These are phyloP conservation scores for Exophiala viscosa DNA, from an alignment of 2,329 filamentous ascomycete species.

Conservation along the genomic window DNA sequence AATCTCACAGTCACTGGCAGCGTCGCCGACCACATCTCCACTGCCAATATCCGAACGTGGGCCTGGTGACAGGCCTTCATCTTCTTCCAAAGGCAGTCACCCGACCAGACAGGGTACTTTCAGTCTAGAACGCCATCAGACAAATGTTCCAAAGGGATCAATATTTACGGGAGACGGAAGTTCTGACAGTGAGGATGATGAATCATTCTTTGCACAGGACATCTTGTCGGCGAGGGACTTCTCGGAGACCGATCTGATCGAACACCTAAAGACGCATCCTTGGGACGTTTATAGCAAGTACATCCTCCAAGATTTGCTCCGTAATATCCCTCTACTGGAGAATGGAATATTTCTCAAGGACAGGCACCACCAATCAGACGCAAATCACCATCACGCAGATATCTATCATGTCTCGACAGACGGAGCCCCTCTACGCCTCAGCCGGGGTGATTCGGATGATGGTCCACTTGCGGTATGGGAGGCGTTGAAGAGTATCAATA, in stretches of 20 bases:
- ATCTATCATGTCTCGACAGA: conserved; percentile 55
- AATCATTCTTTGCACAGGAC: conserved; percentile 39
- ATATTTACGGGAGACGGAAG: conserved; percentile 33
- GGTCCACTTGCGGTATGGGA: conserved; percentile 37
- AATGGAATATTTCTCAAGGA: conserved; percentile 36
- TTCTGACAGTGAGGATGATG: conserved; percentile 38
- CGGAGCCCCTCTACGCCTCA: conserved; percentile 38
- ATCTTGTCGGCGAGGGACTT: conserved; percentile 39
- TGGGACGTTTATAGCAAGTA: conserved; percentile 42
- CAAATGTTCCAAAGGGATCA: conserved; percentile 20
- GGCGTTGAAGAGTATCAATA: conserved; percentile 35
- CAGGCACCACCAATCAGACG: conserved; percentile 40
- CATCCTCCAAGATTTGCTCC: conserved; percentile 42
- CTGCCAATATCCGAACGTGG: not conserved
- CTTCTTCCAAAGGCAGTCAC: conserved; percentile 3
- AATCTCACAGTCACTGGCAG: conserved; percentile 6
- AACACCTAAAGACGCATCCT: conserved; percentile 43
- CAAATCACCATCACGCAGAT: conserved; percentile 52
- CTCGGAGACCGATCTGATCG: conserved; percentile 43
- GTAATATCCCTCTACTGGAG: conserved; percentile 39
- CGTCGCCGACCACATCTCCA: not conserved
- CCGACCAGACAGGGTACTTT: conserved; percentile 7
- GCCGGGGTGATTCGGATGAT: conserved; percentile 32
- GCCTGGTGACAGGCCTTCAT: conserved; percentile 3
- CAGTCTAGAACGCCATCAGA: conserved; percentile 13